A percentile compares a stretch with the other conserved stretches of the same genome.
Evolutionary conservation across 2,329 filamentous ascomycete species (phyloP).

Genomic region (Fusarium euwallaceae): DNA sequence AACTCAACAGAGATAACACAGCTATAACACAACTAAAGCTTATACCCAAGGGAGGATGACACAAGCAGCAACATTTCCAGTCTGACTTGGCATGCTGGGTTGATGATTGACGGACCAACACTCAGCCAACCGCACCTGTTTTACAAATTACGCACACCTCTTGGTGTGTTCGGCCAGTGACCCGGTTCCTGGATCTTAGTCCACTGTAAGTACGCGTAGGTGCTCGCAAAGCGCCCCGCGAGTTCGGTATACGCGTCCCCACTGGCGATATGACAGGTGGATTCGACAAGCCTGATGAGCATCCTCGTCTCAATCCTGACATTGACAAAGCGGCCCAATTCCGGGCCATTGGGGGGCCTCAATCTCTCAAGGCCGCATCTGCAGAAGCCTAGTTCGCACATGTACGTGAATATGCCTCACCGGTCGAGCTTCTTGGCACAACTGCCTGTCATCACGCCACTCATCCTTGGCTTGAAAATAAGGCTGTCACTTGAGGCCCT

Average conservation of each 20-base stretch:
- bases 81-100: not conserved
- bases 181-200: not conserved
- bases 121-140: not conserved
- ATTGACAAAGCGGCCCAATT: not conserved
- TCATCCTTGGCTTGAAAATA: not conserved
- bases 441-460: not conserved
- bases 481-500: not conserved
- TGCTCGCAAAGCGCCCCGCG: not conserved
- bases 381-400: not conserved
- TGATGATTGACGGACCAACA: not conserved
- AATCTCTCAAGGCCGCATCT: not conserved
- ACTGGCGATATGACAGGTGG: not conserved
- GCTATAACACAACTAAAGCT: too few species aligned
- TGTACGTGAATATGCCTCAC: not conserved
- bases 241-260: not conserved
- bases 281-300: not conserved
- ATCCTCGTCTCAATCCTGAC: not conserved
- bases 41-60: too few species aligned
- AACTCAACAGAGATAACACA: too few species aligned
- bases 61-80: too few species aligned
- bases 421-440: not conserved
- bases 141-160: not conserved
- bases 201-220: not conserved
- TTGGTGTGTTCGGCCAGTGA: not conserved
- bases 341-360: not conserved